Base-by-base conservation (phyloP, 2,329 filamentous ascomycete genomes). In the Exserohilum turcica region DNA sequence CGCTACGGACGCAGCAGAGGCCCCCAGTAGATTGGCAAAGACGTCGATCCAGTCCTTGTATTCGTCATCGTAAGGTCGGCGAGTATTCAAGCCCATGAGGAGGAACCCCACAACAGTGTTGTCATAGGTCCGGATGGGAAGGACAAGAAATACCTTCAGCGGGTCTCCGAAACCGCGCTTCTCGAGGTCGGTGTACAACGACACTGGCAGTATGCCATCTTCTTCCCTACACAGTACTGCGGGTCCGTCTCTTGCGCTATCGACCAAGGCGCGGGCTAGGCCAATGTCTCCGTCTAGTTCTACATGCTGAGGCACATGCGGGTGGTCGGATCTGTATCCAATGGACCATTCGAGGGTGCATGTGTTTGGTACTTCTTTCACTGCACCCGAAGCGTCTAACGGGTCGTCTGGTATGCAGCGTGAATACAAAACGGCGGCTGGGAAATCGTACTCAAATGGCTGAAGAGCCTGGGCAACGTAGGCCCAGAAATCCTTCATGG, bases 21-120 rank as follows among this genome's bases (percentile, higher is more conserved):
- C 51, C 7, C 59, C 54, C 5, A 64, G 44, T 2, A 64, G 18
- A 9, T 58, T 60, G 10, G 58, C 48, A 7, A 62, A 60, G 7
- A 53, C 56, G 10, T 49, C 42, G 27, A 59, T 59, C 57, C 57
- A 59, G 13, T 57, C 54, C 32, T 52, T 37, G 50, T 64, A 64
- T n/a, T 60, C 54, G 8, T 52, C 45, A 18, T 64, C 59, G 15
- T 58, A 64, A 7, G 61, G 61, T 5, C 59, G 35, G 10, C 60
- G 61, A 5, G 59, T 60, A 4, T 64, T 64, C 9, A 64, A 29
- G 5, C 59, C 52, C 1, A 55, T 13, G 2, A 57, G 39, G n/a
- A 57, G 43, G 24, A 51, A 54, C 3, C 47, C 54, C 7, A 48
- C 37, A 4, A 55, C 32, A 13, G 43, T 50, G 1, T 51, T 27